These are phyloP conservation scores for Termitomyces sp. DNA, from an alignment of 768 basidiomycete species.

Conservation along the genomic window DNA sequence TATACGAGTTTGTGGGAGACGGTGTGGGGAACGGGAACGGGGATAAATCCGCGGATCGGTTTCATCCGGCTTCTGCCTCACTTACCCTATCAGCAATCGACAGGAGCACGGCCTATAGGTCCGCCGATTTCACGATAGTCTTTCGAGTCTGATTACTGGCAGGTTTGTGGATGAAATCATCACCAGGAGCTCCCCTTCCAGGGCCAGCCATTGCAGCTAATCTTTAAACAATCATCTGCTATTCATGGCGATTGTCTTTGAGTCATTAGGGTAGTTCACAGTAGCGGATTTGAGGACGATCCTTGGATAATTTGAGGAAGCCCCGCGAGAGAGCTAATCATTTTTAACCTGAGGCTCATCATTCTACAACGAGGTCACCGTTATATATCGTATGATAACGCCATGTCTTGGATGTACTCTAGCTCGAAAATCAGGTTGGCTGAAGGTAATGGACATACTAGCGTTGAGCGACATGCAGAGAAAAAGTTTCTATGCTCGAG, in stretches of 20 bases:
- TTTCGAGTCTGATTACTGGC: not conserved
- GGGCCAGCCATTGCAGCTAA: not conserved
- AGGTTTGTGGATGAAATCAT: not conserved
- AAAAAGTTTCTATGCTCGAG: not conserved
- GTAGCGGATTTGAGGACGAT: not conserved
- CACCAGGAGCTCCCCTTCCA: not conserved
- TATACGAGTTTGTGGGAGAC: not conserved
- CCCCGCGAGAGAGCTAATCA: not conserved
- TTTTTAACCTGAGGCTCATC: not conserved
- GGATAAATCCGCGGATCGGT: not conserved
- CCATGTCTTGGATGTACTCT: not conserved
- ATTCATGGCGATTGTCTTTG: not conserved
- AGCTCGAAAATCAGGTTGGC: not conserved
- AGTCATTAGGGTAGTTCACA: too few relatives aligned
- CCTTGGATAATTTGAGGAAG: not conserved
- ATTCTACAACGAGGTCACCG: not conserved
- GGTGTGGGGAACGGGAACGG: not conserved
- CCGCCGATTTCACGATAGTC: not conserved
- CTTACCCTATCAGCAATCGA: too few relatives aligned
- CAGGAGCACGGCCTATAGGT: too few relatives aligned
- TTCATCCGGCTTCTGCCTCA: not conserved
- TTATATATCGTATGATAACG: not conserved
- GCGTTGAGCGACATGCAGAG: not conserved
- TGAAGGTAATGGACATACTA: not conserved
- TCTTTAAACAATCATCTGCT: not conserved